A percentile compares a stretch with the other conserved stretches of the same genome.
Evolutionary conservation across 495 filamentous ascomycete genomes (phyloP).

Genomic region (Lepidopterella palustris): DNA sequence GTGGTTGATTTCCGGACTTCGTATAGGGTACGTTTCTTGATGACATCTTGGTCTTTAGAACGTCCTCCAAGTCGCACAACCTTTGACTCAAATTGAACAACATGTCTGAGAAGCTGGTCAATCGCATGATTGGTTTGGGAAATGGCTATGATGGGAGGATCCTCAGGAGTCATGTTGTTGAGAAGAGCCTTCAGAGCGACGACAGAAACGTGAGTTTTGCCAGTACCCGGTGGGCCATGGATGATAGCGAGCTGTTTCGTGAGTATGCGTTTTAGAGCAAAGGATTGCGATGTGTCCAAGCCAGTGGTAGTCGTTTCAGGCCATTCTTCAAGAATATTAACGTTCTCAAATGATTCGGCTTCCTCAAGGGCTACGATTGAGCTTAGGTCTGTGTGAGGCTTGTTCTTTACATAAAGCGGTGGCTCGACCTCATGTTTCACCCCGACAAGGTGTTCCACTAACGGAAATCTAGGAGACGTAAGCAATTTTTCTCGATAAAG

Average conservation of each 20-base stretch:
- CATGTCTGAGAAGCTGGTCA: conserved; percentile 70
- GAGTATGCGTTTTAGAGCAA: conserved; percentile 62
- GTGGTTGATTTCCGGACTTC: conserved; percentile 43
- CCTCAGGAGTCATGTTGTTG: conserved; percentile 48
- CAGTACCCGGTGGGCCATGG: conserved; percentile 89
- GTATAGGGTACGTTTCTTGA: conserved; percentile 60
- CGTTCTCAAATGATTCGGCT: conserved; percentile 31
- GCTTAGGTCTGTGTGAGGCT: conserved; percentile 45
- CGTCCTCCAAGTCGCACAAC: conserved; percentile 77
- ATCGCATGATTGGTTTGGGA: conserved; percentile 93
- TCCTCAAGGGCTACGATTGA: conserved; percentile 30
- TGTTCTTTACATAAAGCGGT: conserved; percentile 45
- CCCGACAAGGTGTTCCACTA: conserved; percentile 54
- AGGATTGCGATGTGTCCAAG: conserved; percentile 64
- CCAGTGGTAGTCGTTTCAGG: conserved; percentile 40
- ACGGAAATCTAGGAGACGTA: conserved; percentile 49
- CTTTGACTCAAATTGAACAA: conserved; percentile 57
- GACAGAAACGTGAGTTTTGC: conserved; percentile 76
- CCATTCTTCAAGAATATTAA: conserved; percentile 48
- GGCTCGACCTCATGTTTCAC: conserved; percentile 42
- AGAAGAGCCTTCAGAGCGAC: conserved; percentile 63
- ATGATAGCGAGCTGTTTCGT: conserved; percentile 69
- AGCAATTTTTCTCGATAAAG: conserved; percentile 9
- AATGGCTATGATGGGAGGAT: conserved; percentile 70
- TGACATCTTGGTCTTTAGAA: conserved; percentile 56